Percentiles rank a stretch among this genome's conserved stretches.
phyloP scores from a whole-genome alignment of 1,139 yeast species.

The Schizosaccharomyces versatilis region DNA sequence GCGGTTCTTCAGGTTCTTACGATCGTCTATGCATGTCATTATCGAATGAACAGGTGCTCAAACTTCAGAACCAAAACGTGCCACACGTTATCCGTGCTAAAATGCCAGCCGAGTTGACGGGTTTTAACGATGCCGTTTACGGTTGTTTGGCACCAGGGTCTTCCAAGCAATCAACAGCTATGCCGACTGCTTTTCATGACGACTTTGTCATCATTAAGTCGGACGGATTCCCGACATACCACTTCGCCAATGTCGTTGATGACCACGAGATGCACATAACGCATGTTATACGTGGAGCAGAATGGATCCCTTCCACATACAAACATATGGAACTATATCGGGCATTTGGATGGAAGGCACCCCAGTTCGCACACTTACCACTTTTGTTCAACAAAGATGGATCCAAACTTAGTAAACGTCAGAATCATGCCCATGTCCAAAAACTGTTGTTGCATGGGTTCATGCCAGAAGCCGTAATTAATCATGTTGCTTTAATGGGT shows the following conservation, averaged over 20 bases:
- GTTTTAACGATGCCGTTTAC: constrained; percentile 6
- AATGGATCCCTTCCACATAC: constrained; percentile 92
- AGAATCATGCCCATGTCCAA: constrained; percentile 50
- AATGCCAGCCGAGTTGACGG: constrained; percentile 3
- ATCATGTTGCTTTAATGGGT: constrained; percentile 77
- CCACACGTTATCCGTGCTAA: constrained; percentile 18
- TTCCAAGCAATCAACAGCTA: constrained; percentile 16
- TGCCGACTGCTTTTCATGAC: neutral
- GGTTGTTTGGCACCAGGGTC: constrained; percentile 5
- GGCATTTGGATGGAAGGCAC: constrained; percentile 75
- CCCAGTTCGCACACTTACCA: constrained; percentile 74
- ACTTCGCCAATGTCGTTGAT: constrained; percentile 85
- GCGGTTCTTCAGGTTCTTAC: constrained; percentile 79
- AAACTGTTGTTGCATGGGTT: constrained; percentile 27
- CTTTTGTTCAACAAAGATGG: constrained; percentile 50
- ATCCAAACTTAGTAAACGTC: constrained; percentile 67
- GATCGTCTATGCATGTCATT: constrained; percentile 53
- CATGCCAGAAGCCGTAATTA: constrained; percentile 66
- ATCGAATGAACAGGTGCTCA: constrained; percentile 23
- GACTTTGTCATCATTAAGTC: constrained; percentile 65
- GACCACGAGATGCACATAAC: constrained; percentile 83
- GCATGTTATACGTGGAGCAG: constrained; percentile 91
- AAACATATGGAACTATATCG: constrained; percentile 70
- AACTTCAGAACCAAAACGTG: constrained; percentile 19
- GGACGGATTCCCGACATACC: constrained; percentile 88